Evolutionary conservation across 2,329 filamentous ascomycete species (phyloP), one percentile per base, ranked within the genome.

Genomic region (Emergomyces pasteurianus): DNA sequence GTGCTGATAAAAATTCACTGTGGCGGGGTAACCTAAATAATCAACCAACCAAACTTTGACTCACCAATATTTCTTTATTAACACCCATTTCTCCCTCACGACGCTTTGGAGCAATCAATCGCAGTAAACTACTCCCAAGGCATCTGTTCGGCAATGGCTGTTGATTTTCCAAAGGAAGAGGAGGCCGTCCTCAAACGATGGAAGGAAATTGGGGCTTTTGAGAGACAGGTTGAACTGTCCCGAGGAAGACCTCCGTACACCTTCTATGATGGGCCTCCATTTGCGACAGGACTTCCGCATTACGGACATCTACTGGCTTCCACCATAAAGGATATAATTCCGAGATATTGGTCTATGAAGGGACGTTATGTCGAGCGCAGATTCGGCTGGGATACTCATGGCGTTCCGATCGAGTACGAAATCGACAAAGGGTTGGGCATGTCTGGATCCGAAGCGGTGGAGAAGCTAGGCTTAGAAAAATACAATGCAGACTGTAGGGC

Each of bases 331-430:
- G 92, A 96, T 74, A 94, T 96, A 63, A 95, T 97, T 66, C 91
- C 92, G 9, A 82, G 92, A 67, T 97, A 96, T 75, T 96, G 92
- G 90, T 91, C 91, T 58, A 96, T 96, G 92, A 95, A 95, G 73
- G 92, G 92, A 18, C 89, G 86, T 72, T 88, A 95, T 78, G 92
- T 96, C 58, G 90, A 94, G 78, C 84, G 92, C 65, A 84, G 92
- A 62, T 96, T 96, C 67, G 92, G 92, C 59, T 96, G 92, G 92
- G 92, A 96, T 73, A 90, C 92, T 1, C 92, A 96, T 72, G 92
- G 92, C 63, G 81, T 97, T 59, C 92, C 92, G 18, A 94, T 97
- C 67, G 92, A 97, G 78, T 90, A 95, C 74, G 92, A 96, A 77
- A 96, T 96, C 71, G 92, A 96, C 80, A 96, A 96, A 82, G 92